Conservation (phyloP, 139 green algal species). For the Haematococcus lacustris region DNA sequence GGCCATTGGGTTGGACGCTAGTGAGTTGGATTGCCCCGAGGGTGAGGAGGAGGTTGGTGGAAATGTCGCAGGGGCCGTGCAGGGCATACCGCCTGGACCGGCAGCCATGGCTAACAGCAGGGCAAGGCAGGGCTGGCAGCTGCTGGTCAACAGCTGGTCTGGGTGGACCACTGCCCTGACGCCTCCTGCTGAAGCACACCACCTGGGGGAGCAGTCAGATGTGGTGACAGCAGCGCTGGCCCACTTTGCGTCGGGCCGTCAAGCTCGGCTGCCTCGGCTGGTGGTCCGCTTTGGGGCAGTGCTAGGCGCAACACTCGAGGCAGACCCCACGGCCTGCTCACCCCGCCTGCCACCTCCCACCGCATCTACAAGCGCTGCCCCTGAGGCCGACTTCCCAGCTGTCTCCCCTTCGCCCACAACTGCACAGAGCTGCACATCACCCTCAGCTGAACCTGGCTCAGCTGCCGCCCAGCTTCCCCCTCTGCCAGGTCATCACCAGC, state of each 20-base stretch:
- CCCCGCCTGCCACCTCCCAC: background rate
- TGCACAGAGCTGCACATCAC: background rate
- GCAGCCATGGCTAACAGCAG: background rate
- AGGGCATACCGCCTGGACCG: background rate
- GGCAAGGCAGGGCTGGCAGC: background rate
- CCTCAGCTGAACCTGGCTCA: background rate
- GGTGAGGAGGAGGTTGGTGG: background rate
- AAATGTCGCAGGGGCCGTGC: background rate
- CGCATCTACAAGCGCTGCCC: background rate
- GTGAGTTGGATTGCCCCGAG: background rate
- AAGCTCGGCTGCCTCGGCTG: background rate
- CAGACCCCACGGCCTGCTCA: background rate
- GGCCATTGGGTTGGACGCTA: slow-evolving; percentile 3
- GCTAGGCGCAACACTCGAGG: slow-evolving; percentile 1
- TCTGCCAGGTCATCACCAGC: too few species aligned
- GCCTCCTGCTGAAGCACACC: background rate
- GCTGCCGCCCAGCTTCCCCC: too few species aligned
- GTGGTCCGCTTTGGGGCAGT: slow-evolving; percentile 4
- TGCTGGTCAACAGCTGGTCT: background rate
- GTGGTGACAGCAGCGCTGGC: too few species aligned
- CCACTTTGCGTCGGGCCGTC: too few species aligned
- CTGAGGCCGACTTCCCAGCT: too few species aligned
- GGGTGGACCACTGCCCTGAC: background rate
- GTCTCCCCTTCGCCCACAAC: too few species aligned
- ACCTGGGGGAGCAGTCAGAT: background rate